These are phyloP conservation scores for Dactylellina parvicollis DNA, from an alignment of 2,329 filamentous ascomycete genomes.

Conservation along the genomic window DNA sequence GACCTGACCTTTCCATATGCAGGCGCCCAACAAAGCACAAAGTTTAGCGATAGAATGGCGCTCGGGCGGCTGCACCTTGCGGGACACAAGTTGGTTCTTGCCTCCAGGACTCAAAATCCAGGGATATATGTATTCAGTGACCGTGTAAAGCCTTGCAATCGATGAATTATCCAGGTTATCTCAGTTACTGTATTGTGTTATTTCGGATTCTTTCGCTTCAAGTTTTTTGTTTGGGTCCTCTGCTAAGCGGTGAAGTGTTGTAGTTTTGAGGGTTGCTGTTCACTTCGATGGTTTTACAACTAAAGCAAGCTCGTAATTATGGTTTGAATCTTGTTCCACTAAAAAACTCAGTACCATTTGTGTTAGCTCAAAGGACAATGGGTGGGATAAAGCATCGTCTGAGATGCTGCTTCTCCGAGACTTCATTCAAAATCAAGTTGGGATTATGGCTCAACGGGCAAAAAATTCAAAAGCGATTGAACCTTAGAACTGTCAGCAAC, in stretches of 20 bases:
- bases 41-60: conserved; percentile 45
- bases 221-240: background rate
- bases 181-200: background rate
- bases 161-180: background rate
- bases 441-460: background rate
- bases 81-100: conserved; percentile 47
- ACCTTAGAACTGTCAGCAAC: background rate
- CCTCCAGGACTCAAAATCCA: conserved; percentile 25
- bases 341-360: conserved; percentile 19
- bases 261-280: conserved; percentile 34
- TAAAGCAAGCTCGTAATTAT: conserved; percentile 9
- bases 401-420: conserved; percentile 5
- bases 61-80: conserved; percentile 49
- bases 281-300: background rate
- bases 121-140: conserved; percentile 25
- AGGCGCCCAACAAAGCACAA: conserved; percentile 50
- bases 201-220: background rate
- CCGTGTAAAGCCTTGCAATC: background rate
- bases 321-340: conserved; percentile 33
- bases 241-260: conserved; percentile 25
- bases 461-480: background rate
- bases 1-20: conserved; percentile 51
- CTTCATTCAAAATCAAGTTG: conserved; percentile 1
- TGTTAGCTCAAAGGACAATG: conserved; percentile 25
- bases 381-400: conserved; percentile 15